Evolutionary conservation across 2,329 filamentous ascomycete species (phyloP).

Genomic region (Fusarium floridanum): DNA sequence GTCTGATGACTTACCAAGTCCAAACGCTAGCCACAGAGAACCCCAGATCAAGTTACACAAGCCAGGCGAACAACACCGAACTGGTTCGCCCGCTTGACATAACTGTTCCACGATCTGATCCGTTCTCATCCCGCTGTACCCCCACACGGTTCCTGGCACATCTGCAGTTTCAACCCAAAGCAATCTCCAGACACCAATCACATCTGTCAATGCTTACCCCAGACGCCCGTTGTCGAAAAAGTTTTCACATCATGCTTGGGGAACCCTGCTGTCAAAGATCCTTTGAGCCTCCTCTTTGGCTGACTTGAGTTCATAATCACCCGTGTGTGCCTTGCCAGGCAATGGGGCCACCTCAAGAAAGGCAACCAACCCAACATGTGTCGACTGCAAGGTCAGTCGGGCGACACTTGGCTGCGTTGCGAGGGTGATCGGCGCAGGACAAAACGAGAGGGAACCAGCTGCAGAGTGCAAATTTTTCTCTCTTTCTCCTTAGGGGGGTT

Average conservation of each 20-base stretch:
- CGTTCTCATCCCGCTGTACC: slow-evolving; percentile 13
- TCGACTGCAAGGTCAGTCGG: slow-evolving; percentile 10
- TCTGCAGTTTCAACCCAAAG: slow-evolving; percentile 25
- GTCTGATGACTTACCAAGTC: background rate
- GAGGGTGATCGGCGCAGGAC: slow-evolving; percentile 21
- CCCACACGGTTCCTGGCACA: slow-evolving; percentile 29
- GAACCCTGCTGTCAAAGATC: slow-evolving; percentile 2
- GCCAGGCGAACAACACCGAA: slow-evolving; percentile 7
- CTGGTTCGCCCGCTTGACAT: slow-evolving; percentile 28
- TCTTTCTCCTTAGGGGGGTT: background rate
- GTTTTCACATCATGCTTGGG: slow-evolving; percentile 32
- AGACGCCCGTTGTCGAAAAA: slow-evolving; percentile 37
- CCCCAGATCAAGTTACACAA: slow-evolving; percentile 15
- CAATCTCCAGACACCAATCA: slow-evolving; percentile 32
- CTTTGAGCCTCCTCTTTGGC: slow-evolving; percentile 14
- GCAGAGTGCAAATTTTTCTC: slow-evolving; percentile 39
- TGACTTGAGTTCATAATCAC: slow-evolving; percentile 4
- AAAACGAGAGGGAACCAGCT: slow-evolving; percentile 33
- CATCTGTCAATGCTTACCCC: slow-evolving; percentile 26
- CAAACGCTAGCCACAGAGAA: background rate
- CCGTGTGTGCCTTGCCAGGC: slow-evolving; percentile 31
- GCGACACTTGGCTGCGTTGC: slow-evolving; percentile 4
- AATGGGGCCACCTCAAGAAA: slow-evolving; percentile 23
- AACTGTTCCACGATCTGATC: slow-evolving; percentile 27
- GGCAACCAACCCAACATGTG: slow-evolving; percentile 30